These are phyloP conservation scores for Pythium brassicae DNA, from an alignment of 352 stramenopile genomes.

Conservation along the genomic window DNA sequence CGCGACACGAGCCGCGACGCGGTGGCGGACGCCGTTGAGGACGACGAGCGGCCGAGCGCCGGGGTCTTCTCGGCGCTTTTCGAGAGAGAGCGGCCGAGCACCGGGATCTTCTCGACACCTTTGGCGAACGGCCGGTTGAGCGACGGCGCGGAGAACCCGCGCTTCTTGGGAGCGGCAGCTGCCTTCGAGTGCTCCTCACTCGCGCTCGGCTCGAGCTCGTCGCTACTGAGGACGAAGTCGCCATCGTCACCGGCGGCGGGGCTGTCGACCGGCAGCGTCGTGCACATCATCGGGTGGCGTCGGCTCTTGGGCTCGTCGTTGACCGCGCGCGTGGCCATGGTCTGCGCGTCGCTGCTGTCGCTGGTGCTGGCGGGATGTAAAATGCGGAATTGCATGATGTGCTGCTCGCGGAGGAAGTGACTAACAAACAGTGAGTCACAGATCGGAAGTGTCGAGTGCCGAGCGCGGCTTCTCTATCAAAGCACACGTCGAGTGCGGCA, in stretches of 20 bases:
- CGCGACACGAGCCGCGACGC: slow-evolving; percentile 56
- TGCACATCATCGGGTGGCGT: background rate
- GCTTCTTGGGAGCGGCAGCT: slow-evolving; percentile 20
- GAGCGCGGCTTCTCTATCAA: too few relatives aligned
- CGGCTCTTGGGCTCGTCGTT: background rate
- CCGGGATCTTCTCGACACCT: slow-evolving; percentile 10
- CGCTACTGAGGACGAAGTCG: background rate
- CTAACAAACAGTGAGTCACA: background rate
- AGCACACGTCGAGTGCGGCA: too few relatives aligned
- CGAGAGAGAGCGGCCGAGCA: slow-evolving; percentile 30
- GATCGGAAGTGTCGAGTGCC: too few relatives aligned
- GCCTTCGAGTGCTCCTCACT: background rate
- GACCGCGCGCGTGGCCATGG: background rate
- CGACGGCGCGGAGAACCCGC: slow-evolving; percentile 32
- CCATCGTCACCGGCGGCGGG: too few relatives aligned
- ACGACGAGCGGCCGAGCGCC: slow-evolving; percentile 17
- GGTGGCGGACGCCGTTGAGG: slow-evolving; percentile 19
- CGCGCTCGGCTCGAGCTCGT: background rate
- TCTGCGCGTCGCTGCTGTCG: background rate
- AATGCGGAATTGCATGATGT: background rate
- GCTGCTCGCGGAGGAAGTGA: background rate
- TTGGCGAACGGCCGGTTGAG: slow-evolving; percentile 32
- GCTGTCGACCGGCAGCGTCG: slow-evolving; percentile 1
- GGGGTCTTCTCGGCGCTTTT: slow-evolving; percentile 12
- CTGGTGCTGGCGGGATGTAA: background rate